A percentile compares a stretch with the other conserved stretches of the same genome.
Evolutionary conservation across 495 filamentous ascomycete species (phyloP).

Genomic region (Podospora anserina): DNA sequence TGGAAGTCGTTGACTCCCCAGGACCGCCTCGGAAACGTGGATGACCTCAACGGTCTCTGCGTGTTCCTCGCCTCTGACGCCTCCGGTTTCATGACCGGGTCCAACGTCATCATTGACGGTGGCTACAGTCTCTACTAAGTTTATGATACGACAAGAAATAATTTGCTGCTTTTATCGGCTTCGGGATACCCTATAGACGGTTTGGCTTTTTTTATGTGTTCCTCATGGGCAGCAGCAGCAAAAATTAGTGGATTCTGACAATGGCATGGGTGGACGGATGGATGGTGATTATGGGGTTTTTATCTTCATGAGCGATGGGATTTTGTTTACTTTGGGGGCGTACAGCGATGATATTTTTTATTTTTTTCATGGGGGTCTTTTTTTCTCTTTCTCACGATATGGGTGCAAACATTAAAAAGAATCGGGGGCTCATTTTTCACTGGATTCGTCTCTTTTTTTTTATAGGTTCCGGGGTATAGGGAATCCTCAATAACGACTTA

Average conservation of each 20-base stretch:
- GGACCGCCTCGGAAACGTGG: constrained; percentile 64
- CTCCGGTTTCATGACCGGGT: constrained; percentile 73
- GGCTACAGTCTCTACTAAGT: constrained; percentile 51
- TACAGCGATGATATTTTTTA: not conserved
- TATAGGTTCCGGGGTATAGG: not conserved
- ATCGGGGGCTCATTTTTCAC: constrained; percentile 8
- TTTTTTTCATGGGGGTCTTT: not conserved
- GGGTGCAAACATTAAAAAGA: not conserved
- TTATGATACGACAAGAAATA: constrained; percentile 9
- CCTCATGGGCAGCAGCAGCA: not conserved
- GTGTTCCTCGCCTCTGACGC: constrained; percentile 75
- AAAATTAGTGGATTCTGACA: not conserved
- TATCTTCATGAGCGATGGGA: constrained; percentile 10
- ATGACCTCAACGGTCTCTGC: constrained; percentile 76
- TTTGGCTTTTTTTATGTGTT: not conserved
- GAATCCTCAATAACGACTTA: not conserved
- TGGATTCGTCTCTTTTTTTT: not conserved
- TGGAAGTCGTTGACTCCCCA: constrained; percentile 75
- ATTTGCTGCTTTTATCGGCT: constrained; percentile 3
- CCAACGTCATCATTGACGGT: constrained; percentile 72
- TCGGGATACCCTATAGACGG: constrained; percentile 23
- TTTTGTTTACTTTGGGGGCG: not conserved
- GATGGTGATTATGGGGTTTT: not conserved
- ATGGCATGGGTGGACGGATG: not conserved
- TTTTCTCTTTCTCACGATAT: not conserved